A percentile compares a stretch with the other conserved stretches of the same genome.
Evolutionary conservation across 2,329 filamentous ascomycete genomes (phyloP).

Genomic region (Falciphora oryzae): DNA sequence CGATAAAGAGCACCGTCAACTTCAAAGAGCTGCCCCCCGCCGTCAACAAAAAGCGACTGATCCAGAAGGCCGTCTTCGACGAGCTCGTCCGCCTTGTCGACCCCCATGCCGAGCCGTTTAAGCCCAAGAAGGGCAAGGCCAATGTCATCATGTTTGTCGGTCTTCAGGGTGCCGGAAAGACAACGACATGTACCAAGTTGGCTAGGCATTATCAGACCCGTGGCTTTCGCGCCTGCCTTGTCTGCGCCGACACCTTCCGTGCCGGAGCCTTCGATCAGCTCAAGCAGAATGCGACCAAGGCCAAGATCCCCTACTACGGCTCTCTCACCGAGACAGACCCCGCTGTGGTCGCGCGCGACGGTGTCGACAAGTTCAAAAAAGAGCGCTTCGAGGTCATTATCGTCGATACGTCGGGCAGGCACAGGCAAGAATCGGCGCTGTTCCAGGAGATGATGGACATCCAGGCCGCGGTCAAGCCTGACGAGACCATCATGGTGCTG

Average conservation of each 20-base stretch:
- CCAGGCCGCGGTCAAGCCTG: conserved; percentile 79
- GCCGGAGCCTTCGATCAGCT: conserved; percentile 97
- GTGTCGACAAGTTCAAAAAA: conserved; percentile 98
- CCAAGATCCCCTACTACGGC: conserved; percentile 98
- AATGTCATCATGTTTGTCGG: conserved; percentile 99
- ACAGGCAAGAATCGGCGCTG: conserved; percentile 88
- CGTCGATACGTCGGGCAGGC: conserved; percentile 91
- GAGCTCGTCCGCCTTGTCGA: conserved; percentile 94
- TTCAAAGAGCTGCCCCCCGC: conserved; percentile 87
- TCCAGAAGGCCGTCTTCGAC: conserved; percentile 97
- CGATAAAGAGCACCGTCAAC: conserved; percentile 85
- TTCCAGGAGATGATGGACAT: conserved; percentile 99
- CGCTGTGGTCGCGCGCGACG: conserved; percentile 85
- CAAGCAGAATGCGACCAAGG: conserved; percentile 98
- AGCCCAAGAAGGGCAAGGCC: conserved; percentile 89
- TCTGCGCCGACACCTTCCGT: conserved; percentile 97
- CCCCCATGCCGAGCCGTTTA: conserved; percentile 90
- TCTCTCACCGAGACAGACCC: conserved; percentile 95
- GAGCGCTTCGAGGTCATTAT: conserved; percentile 98
- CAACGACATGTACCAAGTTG: conserved; percentile 95
- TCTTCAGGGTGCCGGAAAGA: conserved; percentile 95
- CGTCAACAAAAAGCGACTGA: conserved; percentile 97
- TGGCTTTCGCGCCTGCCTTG: conserved; percentile 87
- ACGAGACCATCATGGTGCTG: conserved; percentile 98
- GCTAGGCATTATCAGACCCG: conserved; percentile 90